Evolutionary conservation across 2,329 filamentous ascomycete species (phyloP).

Genomic region (Dothideomycetes sp.): DNA sequence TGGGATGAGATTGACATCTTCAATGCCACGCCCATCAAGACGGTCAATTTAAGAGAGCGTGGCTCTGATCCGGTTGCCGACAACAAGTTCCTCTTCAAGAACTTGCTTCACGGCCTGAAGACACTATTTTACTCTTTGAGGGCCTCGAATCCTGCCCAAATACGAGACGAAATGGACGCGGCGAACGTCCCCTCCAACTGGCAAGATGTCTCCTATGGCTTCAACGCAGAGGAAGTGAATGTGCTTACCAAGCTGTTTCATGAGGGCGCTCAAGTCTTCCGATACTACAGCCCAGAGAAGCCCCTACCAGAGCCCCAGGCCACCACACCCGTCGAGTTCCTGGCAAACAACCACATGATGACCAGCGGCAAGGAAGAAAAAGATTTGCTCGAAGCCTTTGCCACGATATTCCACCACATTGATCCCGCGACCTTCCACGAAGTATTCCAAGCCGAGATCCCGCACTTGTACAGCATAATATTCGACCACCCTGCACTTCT

Average conservation of each 20-base stretch:
- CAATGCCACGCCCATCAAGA: slow-evolving; percentile 90
- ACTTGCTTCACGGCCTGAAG: slow-evolving; percentile 88
- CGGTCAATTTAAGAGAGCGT: slow-evolving; percentile 78
- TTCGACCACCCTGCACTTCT: slow-evolving; percentile 91
- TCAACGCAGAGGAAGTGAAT: slow-evolving; percentile 92
- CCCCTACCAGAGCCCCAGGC: slow-evolving; percentile 60
- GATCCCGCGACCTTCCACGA: slow-evolving; percentile 98
- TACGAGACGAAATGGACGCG: slow-evolving; percentile 54
- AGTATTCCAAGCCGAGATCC: slow-evolving; percentile 95
- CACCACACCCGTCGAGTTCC: slow-evolving; percentile 76
- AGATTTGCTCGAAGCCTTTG: slow-evolving; percentile 92
- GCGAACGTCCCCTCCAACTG: slow-evolving; percentile 77
- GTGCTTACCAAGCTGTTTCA: slow-evolving; percentile 96
- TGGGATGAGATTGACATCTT: slow-evolving; percentile 99
- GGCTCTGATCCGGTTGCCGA: slow-evolving; percentile 85
- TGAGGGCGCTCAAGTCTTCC: slow-evolving; percentile 90
- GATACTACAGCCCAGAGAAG: slow-evolving; percentile 90
- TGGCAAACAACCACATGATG: slow-evolving; percentile 90
- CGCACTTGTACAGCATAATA: slow-evolving; percentile 92
- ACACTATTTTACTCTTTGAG: slow-evolving; percentile 93
- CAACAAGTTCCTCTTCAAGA: slow-evolving; percentile 97
- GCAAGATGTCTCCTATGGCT: slow-evolving; percentile 91
- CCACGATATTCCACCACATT: slow-evolving; percentile 95
- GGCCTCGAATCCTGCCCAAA: slow-evolving; percentile 62
- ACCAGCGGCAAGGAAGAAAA: slow-evolving; percentile 95